Base-by-base conservation (phyloP, 2,329 filamentous ascomycete species). In the Lasiodiplodia theobromae region DNA sequence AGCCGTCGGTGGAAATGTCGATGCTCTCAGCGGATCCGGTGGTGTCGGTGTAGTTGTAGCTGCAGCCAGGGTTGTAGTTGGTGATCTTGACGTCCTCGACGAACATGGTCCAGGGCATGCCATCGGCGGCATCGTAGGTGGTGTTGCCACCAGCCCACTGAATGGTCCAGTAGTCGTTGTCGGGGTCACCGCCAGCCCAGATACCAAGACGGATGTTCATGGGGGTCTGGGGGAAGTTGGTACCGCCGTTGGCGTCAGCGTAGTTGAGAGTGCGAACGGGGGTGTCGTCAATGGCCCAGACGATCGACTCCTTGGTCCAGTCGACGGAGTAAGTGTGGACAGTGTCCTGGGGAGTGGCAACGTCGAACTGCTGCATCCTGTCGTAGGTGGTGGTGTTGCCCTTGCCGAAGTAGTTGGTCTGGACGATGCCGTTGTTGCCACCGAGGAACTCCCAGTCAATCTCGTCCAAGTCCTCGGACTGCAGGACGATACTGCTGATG, bases 371-470 rank as follows among this genome's bases (percentile, higher is more conserved):
- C 69, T 85, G 84, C 76, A 87, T 90, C 71, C 91, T 90, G 81
- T 93, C 89, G 80, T 89, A 93, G 69, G 86, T 86, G 18, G 86
- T 86, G 66, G 87, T 89, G 80, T 92, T 83, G 60, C 91, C 91
- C 84, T 92, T 91, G 82, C 89, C 87, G 81, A 92, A 92, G 81
- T 91, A 95, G 82, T 95, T 94, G 72, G 88, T 90, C 73, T 92
- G 86, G 10, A 87, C 91, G 40, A 85, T 80, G 18, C 84, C 87
- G 67, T 82, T 80, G 75, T 92, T 90, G 68, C 86, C 86, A 56
- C 92, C 92, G 69, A 93, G 85, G 75, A 92, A 92, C 77, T 96
- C 92, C 58, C 92, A 95, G 76, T 97, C 94, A 51, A 97, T 89
- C 80, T 97, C 93, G 77, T 97, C 94, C 16, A 95, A 85, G 73